Evolutionary conservation across 148 eudicot species (phyloP), one percentile per base, ranked within the genome.

Genomic region (Pouteria glomerata): DNA sequence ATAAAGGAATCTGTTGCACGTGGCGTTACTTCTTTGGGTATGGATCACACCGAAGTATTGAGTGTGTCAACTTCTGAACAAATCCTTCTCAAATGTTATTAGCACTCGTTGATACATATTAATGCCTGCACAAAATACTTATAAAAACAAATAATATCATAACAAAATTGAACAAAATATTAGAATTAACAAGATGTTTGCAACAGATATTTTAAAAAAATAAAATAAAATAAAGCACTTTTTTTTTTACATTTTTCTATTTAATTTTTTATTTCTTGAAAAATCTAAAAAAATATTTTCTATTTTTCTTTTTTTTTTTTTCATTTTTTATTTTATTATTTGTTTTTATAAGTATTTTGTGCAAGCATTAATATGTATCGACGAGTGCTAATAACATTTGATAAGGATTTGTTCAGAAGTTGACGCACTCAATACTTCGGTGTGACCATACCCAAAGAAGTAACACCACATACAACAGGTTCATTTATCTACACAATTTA

Each of bases 361-460:
- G n/a, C n/a, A 27, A 56, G 50, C 31, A 69, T 39, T 3, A 26
- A 56, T 33, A 35, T 57, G 21, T 29, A 16, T 42, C 52, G 11
- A 57, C 15, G n/a, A 71, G 63, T 24, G 27, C 35, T 56, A 18
- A 71, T 12, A 57, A 58, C 42, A 26, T 0, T 19, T 41, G 56
- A 71, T 41, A 39, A 34, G 70, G 56, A 56, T 67, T n/a, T 24
- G 37, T 26, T 57, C 31, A 66, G 45, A 63, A 50, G 70, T 74
- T 53, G 68, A 77, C 79, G 53, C 73, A 91, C 97, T 95, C 80
- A 91, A 80, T 51, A 74, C 62, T 72, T 91, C 95, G 81, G 86
- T 78, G 78, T 91, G 97, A 81, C 97, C 94, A 91, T 87, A 48
- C 97, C 97, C 79, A 91, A 71, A 44, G 95, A 86, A 67, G 92